Evolutionary conservation across 169 alveolate species (phyloP).

Genomic region (Eimeria falciformis): DNA sequence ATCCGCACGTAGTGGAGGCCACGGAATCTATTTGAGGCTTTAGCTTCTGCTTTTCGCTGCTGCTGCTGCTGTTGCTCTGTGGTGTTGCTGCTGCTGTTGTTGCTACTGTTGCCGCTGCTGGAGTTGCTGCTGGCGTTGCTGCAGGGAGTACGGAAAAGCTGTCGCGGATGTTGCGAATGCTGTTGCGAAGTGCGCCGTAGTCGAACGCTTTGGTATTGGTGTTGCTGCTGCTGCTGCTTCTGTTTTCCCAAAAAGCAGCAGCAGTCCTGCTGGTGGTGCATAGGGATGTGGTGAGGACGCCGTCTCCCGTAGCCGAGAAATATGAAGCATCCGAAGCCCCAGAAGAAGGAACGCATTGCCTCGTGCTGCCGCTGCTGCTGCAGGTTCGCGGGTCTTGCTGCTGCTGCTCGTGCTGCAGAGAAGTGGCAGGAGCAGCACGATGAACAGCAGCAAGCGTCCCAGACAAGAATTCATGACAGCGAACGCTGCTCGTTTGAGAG

Average conservation of each 20-base stretch:
- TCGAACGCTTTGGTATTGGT: conserved; percentile 52
- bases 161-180: conserved; percentile 62
- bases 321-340: not conserved
- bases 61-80: conserved; percentile 61
- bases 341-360: not conserved
- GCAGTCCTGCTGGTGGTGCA: conserved; percentile 58
- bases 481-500: no score
- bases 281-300: not conserved
- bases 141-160: conserved; percentile 50
- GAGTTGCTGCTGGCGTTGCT: conserved; percentile 46
- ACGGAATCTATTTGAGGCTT: conserved; percentile 60
- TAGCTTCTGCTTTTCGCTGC: conserved; percentile 32
- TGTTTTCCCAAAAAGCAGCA: conserved; percentile 48
- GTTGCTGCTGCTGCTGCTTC: conserved; percentile 46
- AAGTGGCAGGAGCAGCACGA: conserved; percentile 8
- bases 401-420: not conserved
- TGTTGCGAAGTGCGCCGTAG: conserved; percentile 63
- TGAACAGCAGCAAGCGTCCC: conserved; percentile 8
- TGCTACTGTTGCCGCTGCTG: not conserved
- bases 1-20: conserved; percentile 40
- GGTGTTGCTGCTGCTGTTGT: conserved; percentile 24
- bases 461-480: no score
- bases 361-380: conserved; percentile 62
- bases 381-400: conserved; percentile 25
- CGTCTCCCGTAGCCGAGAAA: conserved; percentile 26